These are phyloP conservation scores for Serpula lacrymans DNA, from an alignment of 768 basidiomycete genomes.

Conservation along the genomic window DNA sequence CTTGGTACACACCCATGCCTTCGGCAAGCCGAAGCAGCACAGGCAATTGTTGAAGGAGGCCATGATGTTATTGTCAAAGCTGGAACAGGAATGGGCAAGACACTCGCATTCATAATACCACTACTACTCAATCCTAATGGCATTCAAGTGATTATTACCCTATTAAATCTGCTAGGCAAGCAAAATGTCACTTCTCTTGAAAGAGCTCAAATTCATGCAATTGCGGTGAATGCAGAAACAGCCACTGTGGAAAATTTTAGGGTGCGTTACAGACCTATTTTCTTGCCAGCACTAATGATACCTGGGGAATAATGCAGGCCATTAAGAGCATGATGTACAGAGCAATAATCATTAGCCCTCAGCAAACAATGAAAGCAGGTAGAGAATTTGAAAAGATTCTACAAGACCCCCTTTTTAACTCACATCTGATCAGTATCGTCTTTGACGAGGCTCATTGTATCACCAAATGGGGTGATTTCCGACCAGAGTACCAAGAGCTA, in stretches of 20 bases:
- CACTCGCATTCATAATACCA: conserved; percentile 30
- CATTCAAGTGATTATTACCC: conserved; percentile 23
- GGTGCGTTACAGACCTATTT: conserved; percentile 8
- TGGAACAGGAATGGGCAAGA: conserved; percentile 30
- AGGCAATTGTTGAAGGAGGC: conserved; percentile 14
- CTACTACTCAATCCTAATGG: conserved; percentile 16
- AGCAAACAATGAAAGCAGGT: conserved; percentile 8
- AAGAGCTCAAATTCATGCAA: conserved; percentile 13
- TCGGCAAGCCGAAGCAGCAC: conserved; percentile 15
- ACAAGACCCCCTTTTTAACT: conserved; percentile 9
- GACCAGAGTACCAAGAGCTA: conserved; percentile 11
- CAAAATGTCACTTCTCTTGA: conserved; percentile 12
- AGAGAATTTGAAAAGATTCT: conserved; percentile 10
- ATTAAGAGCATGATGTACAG: conserved; percentile 6
- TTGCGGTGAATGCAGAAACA: conserved; percentile 15
- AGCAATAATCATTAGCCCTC: conserved; percentile 6
- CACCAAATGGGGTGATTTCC: conserved; percentile 18
- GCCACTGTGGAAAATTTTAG: conserved; percentile 13
- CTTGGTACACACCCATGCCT: conserved; percentile 14
- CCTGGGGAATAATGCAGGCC: not conserved
- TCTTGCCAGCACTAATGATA: not conserved
- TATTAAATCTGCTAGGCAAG: conserved; percentile 22
- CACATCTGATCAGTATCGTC: conserved; percentile 11
- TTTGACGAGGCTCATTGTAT: conserved; percentile 22
- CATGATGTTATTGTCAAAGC: conserved; percentile 21